Percentiles rank a stretch among this genome's conserved stretches.
Conservation (phyloP, 2,329 filamentous ascomycete genomes). For the Aspergillus novofumigatus region DNA sequence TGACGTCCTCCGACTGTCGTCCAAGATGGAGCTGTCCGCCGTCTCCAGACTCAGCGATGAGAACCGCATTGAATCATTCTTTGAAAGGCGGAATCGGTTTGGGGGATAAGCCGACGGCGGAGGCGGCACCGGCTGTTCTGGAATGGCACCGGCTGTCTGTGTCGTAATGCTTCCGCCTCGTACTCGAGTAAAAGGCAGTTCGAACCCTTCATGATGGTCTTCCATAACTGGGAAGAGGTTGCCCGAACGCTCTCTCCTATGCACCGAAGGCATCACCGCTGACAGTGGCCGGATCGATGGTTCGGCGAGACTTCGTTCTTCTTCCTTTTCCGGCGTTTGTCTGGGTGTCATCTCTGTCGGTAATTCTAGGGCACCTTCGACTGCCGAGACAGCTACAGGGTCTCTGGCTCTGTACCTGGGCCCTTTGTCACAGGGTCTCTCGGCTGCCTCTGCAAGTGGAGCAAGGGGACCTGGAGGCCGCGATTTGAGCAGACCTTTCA, state of each 20-base stretch:
- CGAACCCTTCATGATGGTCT: conserved; percentile 18
- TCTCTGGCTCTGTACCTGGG: conserved; percentile 20
- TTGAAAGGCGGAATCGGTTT: conserved; percentile 30
- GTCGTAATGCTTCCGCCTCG: conserved; percentile 32
- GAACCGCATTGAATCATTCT: conserved; percentile 33
- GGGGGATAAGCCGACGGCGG: conserved; percentile 28
- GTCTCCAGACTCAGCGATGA: conserved; percentile 37
- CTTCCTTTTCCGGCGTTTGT: conserved; percentile 32
- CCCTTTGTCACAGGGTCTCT: conserved; percentile 13
- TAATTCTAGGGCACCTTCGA: conserved; percentile 32
- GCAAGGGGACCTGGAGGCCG: conserved; percentile 28
- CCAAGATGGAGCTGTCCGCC: conserved; percentile 36
- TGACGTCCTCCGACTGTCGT: conserved; percentile 26
- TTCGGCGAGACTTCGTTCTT: conserved; percentile 17
- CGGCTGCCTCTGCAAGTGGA: conserved; percentile 28
- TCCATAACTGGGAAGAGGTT: conserved; percentile 23
- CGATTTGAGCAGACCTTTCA: conserved; percentile 24
- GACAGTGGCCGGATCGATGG: conserved; percentile 26
- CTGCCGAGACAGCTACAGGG: conserved; percentile 29
- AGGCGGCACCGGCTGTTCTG: conserved; percentile 35
- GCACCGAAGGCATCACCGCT: conserved; percentile 28
- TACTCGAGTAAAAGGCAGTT: conserved; percentile 19
- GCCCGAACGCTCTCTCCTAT: conserved; percentile 18
- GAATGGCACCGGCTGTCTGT: conserved; percentile 30
- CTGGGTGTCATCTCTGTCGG: conserved; percentile 35